Conservation (phyloP, 1,284 basidiomycete genomes). For the Trichosporon ovoides region DNA sequence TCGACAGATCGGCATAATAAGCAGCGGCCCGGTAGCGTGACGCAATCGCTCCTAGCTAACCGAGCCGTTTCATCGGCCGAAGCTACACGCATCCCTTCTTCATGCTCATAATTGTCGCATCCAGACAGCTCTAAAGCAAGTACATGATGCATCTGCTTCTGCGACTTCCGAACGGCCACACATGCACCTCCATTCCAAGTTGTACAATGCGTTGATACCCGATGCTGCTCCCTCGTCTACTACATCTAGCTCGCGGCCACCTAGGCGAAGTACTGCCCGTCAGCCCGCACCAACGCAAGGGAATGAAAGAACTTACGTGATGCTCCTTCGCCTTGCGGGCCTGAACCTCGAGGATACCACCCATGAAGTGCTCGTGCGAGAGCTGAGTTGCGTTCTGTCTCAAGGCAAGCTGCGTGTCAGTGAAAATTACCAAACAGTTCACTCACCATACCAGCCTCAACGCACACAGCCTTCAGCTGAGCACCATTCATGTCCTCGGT, state of each 20-base stretch:
- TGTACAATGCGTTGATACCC: neutral
- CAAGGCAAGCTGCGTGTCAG: slow-evolving; percentile 49
- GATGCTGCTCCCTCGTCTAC: neutral
- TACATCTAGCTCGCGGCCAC: neutral
- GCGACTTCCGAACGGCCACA: neutral
- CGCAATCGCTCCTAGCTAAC: neutral
- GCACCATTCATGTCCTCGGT: slow-evolving; percentile 71
- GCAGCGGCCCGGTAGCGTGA: neutral
- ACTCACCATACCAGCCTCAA: slow-evolving; percentile 98
- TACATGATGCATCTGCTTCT: slow-evolving; percentile 4
- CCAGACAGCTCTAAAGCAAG: neutral
- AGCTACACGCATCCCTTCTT: neutral
- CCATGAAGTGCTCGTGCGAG: slow-evolving; percentile 85
- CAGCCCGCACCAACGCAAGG: slow-evolving; percentile 3
- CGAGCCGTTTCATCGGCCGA: neutral
- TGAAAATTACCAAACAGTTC: neutral
- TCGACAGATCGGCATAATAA: neutral
- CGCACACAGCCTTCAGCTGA: slow-evolving; percentile 76
- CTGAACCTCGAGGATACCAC: slow-evolving; percentile 87
- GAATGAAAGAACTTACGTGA: slow-evolving; percentile 36
- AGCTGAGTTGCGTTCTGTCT: slow-evolving; percentile 87
- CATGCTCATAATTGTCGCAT: neutral
- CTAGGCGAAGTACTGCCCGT: slow-evolving; percentile 28
- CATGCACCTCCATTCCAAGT: neutral
- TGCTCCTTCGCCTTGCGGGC: slow-evolving; percentile 92